Percentiles rank a stretch among this genome's conserved stretches.
phyloP scores from a whole-genome alignment of 371 early-diverging fungal genomes.

The Lichtheimia corymbifera region DNA sequence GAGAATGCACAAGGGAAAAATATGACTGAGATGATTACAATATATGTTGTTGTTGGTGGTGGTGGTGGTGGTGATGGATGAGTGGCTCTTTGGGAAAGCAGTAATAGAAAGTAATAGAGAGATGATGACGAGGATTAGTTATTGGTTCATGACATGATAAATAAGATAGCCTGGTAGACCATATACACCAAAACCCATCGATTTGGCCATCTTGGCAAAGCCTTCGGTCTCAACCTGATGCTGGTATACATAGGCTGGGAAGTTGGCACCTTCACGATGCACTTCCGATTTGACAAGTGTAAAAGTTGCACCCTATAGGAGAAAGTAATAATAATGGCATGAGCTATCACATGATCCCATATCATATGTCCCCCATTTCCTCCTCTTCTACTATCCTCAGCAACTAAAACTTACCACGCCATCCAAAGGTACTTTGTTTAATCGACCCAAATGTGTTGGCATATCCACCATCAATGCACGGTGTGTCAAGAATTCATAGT shows the following conservation, averaged over 20 bases:
- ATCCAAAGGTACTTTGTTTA: conserved; percentile 39
- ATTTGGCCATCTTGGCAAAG: conserved; percentile 75
- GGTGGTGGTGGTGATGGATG: no score
- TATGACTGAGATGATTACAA: no score
- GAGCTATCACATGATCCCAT: neutral
- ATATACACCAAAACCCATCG: conserved; percentile 52
- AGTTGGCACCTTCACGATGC: conserved; percentile 69
- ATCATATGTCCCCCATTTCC: no score
- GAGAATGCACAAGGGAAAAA: no score
- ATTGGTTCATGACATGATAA: conserved; percentile 29
- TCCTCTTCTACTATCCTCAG: no score
- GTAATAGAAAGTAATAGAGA: no score
- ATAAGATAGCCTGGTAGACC: conserved; percentile 49
- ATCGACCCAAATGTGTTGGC: conserved; percentile 35
- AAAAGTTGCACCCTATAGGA: conserved; percentile 42
- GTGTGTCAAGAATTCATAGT: conserved; percentile 43
- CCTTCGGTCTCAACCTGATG: conserved; percentile 81
- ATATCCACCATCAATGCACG: conserved; percentile 51
- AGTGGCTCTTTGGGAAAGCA: no score
- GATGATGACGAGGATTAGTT: conserved; percentile 17
- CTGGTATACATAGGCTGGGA: conserved; percentile 61
- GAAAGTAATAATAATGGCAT: neutral
- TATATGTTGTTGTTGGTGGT: no score
- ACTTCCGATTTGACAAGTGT: conserved; percentile 65
- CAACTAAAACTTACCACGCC: conserved; percentile 28